phyloP scores from a whole-genome alignment of 2,329 filamentous ascomycete genomes.

The Penicillium fuscoglaucum region DNA sequence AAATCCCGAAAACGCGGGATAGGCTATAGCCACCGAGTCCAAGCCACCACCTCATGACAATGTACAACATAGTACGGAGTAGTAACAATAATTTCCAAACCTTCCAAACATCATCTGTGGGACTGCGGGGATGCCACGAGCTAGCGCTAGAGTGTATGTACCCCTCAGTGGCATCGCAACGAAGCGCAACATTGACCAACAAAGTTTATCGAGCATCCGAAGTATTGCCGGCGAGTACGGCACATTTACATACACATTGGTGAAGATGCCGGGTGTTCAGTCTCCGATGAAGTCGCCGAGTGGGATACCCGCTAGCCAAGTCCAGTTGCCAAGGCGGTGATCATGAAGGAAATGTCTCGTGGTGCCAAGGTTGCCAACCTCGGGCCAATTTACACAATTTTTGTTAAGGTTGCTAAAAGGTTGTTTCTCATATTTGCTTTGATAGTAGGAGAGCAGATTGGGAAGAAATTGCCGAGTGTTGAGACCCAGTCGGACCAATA shows the following conservation, averaged over 20 bases:
- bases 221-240: not conserved
- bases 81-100: not conserved
- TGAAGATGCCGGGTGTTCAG: not conserved
- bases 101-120: not conserved
- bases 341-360: not conserved
- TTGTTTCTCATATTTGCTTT: not conserved
- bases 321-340: not conserved
- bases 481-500: not conserved
- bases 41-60: not conserved
- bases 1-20: not conserved
- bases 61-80: not conserved
- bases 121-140: not conserved
- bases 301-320: not conserved
- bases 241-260: not conserved
- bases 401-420: not conserved
- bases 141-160: not conserved
- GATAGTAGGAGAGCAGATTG: not conserved
- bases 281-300: not conserved
- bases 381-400: not conserved
- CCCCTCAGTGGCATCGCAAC: not conserved
- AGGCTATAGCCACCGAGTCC: not conserved
- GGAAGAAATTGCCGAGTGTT: not conserved
- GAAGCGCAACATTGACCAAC: not conserved
- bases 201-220: constrained; percentile 1
- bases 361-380: not conserved